Base-by-base conservation (phyloP, 805 yeast genomes). In the Candida silvicultrix region DNA sequence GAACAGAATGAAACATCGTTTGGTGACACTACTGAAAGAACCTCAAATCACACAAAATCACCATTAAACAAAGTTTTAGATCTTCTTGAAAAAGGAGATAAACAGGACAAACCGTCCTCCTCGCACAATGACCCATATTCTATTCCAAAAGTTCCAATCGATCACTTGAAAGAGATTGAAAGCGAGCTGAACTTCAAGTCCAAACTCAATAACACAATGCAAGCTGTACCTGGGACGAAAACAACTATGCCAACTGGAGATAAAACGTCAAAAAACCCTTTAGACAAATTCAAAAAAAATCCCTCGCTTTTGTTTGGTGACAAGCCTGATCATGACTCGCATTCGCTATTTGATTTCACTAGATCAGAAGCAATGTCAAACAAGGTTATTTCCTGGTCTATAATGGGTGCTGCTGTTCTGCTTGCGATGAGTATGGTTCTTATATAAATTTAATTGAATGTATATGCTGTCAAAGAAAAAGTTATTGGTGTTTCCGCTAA, bases 351-450 rank as follows among this genome's bases (percentile, higher is more conserved):
- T 21, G 39, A 37, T 37, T 37, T 37, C 25, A 37, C 39, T 3
- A 37, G 16, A 37, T 37, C 39, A 12, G 39, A 37, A 20, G 39
- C 39, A 2, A 14, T 4, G 6, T 16, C 39, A 2, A 20, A 11
- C 10, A 37, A 37, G 11, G 6, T 37, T 11, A 15, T 21, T 9
- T 42, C 45, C 3, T 42, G 45, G 45, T 36, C 40, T 1, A 19
- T 44, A 12, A 39, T 34, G 38, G 46, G 42, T 2, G 46, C 46
- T 4, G 32, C 42, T 15, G 16, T 44, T 8, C 25, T 44, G 15
- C 14, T 44, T 15, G 46, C 39, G 2, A 38, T 34, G 6, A 44
- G 46, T 34, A 42, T 44, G 16, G 28, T 44, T 16, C 32, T 43
- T 21, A 19, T 35, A 12, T 42, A 25, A 35, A 12, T 7, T 31